These are phyloP conservation scores for Colletotrichum sp. DNA, from an alignment of 2,329 filamentous ascomycete species.

Conservation along the genomic window DNA sequence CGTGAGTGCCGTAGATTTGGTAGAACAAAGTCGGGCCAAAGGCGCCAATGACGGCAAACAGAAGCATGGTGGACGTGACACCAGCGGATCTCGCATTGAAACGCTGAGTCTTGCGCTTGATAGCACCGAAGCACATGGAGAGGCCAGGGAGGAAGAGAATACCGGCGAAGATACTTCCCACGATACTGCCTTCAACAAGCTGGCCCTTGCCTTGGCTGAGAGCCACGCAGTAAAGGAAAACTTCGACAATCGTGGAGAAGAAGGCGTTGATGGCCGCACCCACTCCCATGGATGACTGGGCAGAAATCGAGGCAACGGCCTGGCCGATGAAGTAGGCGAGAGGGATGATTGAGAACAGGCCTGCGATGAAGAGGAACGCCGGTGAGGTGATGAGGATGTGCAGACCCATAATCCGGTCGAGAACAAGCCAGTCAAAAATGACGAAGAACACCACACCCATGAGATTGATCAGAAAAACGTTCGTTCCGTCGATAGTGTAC, in stretches of 20 bases:
- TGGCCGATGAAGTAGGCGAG: constrained; percentile 98
- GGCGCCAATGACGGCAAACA: constrained; percentile 94
- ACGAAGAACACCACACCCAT: constrained; percentile 93
- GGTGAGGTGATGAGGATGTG: constrained; percentile 79
- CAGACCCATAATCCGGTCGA: constrained; percentile 72
- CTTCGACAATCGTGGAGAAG: constrained; percentile 96
- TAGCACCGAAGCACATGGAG: constrained; percentile 98
- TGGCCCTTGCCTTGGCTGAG: constrained; percentile 90
- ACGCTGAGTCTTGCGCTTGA: constrained; percentile 96
- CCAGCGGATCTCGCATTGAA: constrained; percentile 97
- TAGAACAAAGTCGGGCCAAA: constrained; percentile 98
- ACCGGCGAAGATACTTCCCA: constrained; percentile 97
- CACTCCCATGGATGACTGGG: constrained; percentile 97
- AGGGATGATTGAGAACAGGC: constrained; percentile 90
- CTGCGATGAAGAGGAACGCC: constrained; percentile 84
- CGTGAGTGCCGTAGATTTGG: constrained; percentile 97
- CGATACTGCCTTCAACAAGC: constrained; percentile 94
- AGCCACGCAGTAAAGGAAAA: constrained; percentile 96
- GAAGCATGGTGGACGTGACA: constrained; percentile 95
- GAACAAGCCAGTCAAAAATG: constrained; percentile 88
- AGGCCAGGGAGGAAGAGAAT: constrained; percentile 92
- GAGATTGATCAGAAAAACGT: constrained; percentile 98
- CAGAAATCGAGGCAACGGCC: constrained; percentile 96
- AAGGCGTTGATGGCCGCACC: constrained; percentile 98
- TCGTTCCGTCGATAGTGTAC: constrained; percentile 97